phyloP scores from a whole-genome alignment of 78 protist species.

The Dictyostelium capitatum region DNA sequence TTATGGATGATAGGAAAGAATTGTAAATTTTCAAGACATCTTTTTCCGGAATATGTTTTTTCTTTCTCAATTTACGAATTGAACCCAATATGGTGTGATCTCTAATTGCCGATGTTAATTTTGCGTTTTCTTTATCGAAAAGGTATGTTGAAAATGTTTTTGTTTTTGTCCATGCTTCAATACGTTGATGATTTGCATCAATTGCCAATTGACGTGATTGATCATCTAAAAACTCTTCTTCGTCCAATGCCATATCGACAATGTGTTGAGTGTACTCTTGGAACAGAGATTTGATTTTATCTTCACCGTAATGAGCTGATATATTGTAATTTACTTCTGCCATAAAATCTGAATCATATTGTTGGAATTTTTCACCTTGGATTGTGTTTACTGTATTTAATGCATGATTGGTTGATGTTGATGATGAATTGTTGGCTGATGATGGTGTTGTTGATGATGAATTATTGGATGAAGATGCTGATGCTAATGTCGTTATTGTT shows the following conservation, averaged over 20 bases:
- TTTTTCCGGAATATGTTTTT: constrained; percentile 69
- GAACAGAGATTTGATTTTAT: constrained; percentile 59
- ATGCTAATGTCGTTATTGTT: too few relatives aligned
- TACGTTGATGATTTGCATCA: constrained; percentile 65
- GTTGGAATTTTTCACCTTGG: constrained; percentile 38
- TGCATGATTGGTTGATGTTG: too few relatives aligned
- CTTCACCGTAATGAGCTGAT: constrained; percentile 77
- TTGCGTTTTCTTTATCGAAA: constrained; percentile 43
- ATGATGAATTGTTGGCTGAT: too few relatives aligned
- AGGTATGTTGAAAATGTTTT: constrained; percentile 68
- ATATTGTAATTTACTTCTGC: constrained; percentile 78
- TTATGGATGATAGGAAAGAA: constrained; percentile 42
- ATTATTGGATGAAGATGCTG: too few relatives aligned
- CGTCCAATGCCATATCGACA: constrained; percentile 79
- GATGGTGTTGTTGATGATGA: too few relatives aligned
- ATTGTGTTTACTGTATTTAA: background rate
- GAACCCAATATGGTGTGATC: constrained; percentile 48
- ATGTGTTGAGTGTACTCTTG: constrained; percentile 84
- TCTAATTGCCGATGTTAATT: constrained; percentile 57
- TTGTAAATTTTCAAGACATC: constrained; percentile 75
- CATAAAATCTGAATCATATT: constrained; percentile 76
- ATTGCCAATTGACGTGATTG: constrained; percentile 34
- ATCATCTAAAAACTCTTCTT: constrained; percentile 83
- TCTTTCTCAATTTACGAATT: constrained; percentile 55
- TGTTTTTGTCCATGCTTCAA: constrained; percentile 65